Conservation (phyloP, 2,329 filamentous ascomycete species). For the Hypoxylon sp. region DNA sequence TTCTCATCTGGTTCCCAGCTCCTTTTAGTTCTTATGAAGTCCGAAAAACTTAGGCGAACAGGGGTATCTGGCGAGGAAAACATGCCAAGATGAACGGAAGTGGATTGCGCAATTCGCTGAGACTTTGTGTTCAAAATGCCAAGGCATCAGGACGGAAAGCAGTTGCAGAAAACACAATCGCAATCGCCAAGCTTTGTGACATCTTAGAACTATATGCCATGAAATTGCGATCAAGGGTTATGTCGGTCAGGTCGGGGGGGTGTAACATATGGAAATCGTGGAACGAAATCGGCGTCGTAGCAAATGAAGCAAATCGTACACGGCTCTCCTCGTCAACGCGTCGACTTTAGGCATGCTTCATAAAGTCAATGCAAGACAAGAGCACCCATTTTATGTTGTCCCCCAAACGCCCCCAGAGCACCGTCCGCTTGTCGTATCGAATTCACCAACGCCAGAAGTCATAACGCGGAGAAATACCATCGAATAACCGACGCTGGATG, state of each 20-base stretch:
- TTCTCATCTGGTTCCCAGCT: not conserved
- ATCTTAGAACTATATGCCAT: conserved; percentile 46
- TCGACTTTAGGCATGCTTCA: conserved; percentile 49
- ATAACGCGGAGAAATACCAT: conserved; percentile 34
- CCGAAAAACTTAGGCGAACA: conserved; percentile 25
- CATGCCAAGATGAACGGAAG: conserved; percentile 33
- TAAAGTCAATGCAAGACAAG: conserved; percentile 48
- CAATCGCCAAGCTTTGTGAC: conserved; percentile 36
- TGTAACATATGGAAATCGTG: conserved; percentile 48
- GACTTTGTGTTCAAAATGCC: conserved; percentile 31
- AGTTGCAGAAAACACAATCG: conserved; percentile 30
- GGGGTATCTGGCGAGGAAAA: conserved; percentile 48
- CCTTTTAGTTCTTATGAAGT: not conserved
- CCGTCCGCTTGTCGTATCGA: conserved; percentile 36
- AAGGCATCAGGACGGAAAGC: conserved; percentile 28
- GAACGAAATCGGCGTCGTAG: conserved; percentile 48
- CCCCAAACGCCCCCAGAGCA: conserved; percentile 33
- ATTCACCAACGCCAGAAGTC: conserved; percentile 43
- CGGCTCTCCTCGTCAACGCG: conserved; percentile 43
- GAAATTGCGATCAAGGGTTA: conserved; percentile 39
- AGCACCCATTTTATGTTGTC: conserved; percentile 41
- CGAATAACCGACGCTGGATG: conserved; percentile 31
- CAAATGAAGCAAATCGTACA: conserved; percentile 48
- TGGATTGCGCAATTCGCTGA: conserved; percentile 21
- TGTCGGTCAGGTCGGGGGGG: conserved; percentile 39